A percentile compares a stretch with the other conserved stretches of the same genome.
Evolutionary conservation across 495 filamentous ascomycete genomes (phyloP).

Genomic region (Cercophora samala): DNA sequence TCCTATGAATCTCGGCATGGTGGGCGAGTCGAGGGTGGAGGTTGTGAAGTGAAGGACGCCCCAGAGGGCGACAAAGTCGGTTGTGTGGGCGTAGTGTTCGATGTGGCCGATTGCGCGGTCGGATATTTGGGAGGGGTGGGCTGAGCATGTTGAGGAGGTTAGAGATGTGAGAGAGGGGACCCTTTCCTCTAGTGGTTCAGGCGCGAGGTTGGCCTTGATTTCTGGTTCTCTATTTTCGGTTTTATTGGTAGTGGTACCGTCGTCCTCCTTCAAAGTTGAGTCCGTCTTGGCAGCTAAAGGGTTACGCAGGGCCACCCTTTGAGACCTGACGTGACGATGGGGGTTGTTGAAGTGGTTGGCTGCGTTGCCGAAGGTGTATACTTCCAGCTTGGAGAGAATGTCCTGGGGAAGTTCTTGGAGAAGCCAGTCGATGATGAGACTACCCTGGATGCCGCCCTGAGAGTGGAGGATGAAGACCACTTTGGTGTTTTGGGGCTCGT

Average conservation of each 20-base stretch:
- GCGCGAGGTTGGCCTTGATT: not conserved
- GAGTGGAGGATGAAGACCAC: constrained; percentile 77
- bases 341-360: constrained; percentile 91
- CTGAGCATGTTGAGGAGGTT: not conserved
- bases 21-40: constrained; percentile 32
- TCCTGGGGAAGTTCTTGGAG: constrained; percentile 69
- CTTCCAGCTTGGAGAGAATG: constrained; percentile 65
- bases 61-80: constrained; percentile 72
- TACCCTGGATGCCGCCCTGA: constrained; percentile 76
- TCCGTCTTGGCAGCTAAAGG: constrained; percentile 28
- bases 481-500: constrained; percentile 59
- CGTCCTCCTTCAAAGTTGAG: constrained; percentile 15
- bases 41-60: constrained; percentile 68
- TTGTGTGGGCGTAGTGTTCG: constrained; percentile 79
- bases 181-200: not conserved
- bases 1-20: constrained; percentile 65
- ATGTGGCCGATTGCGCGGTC: constrained; percentile 64
- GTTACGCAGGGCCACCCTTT: constrained; percentile 23
- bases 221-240: not conserved
- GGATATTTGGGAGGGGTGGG: constrained; percentile 23
- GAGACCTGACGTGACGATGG: constrained; percentile 37
- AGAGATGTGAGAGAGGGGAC: constrained; percentile 1
- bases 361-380: constrained; percentile 82
- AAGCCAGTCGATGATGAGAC: constrained; percentile 74
- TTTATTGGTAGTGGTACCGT: not conserved